phyloP scores from a whole-genome alignment of 352 stramenopile species.

The Lagenidium sp. region DNA sequence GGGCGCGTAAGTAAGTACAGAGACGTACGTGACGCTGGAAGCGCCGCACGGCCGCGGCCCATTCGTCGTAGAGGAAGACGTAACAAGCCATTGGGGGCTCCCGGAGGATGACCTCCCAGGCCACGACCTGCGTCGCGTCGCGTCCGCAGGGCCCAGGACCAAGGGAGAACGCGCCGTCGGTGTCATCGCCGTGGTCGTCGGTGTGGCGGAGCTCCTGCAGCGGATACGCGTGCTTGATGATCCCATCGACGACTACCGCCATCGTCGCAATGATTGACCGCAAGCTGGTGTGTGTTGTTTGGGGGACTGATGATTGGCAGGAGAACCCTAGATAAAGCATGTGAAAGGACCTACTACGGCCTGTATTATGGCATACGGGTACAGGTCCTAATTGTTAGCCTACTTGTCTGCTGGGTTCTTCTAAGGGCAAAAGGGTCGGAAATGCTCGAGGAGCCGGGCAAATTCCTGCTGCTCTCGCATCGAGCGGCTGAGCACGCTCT shows the following conservation, averaged over 20 bases:
- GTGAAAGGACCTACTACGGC: no score
- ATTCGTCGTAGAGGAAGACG: constrained; percentile 73
- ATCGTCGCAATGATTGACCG: no score
- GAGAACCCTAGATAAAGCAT: no score
- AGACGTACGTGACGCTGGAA: constrained; percentile 49
- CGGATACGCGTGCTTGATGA: constrained; percentile 51
- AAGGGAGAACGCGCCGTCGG: constrained; percentile 29
- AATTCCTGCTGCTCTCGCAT: constrained; percentile 38
- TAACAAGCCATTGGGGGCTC: constrained; percentile 32
- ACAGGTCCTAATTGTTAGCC: no score
- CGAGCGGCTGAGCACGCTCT: constrained; percentile 35
- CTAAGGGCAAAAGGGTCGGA: constrained; percentile 30
- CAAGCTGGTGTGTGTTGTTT: no score
- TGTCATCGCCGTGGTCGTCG: neutral
- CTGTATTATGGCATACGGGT: no score
- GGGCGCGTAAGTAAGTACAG: no score
- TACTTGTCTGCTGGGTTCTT: no score
- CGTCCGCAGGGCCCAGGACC: constrained; percentile 47
- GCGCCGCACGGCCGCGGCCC: constrained; percentile 46
- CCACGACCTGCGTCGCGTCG: constrained; percentile 41
- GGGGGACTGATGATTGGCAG: no score
- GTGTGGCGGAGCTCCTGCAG: constrained; percentile 22
- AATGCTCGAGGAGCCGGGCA: constrained; percentile 28
- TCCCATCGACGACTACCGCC: constrained; percentile 20
- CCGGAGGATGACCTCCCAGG: constrained; percentile 32